Conservation (phyloP, 129 eudicot species). For the Tanacetum coccineum region DNA sequence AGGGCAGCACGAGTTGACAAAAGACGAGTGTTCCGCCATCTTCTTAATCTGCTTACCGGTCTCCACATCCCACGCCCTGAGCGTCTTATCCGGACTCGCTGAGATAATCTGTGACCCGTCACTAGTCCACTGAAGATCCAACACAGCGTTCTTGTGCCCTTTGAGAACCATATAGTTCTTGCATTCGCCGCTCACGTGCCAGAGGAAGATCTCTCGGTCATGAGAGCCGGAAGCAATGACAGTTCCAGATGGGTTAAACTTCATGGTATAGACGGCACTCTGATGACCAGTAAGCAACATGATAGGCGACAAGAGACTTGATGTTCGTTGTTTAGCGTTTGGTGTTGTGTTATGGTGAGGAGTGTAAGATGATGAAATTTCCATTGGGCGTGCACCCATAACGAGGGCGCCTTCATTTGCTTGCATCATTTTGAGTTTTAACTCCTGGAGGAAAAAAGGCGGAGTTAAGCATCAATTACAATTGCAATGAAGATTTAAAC, state of each 20-base stretch:
- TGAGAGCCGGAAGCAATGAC: slow-evolving; percentile 86
- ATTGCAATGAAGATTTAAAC: too few species aligned
- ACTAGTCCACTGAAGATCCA: slow-evolving; percentile 82
- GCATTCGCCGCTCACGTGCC: slow-evolving; percentile 87
- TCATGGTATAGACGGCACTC: slow-evolving; percentile 79
- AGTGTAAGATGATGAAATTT: slow-evolving; percentile 33
- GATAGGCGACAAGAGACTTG: slow-evolving; percentile 84
- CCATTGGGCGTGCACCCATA: slow-evolving; percentile 76
- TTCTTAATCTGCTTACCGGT: slow-evolving; percentile 91
- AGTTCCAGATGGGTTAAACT: slow-evolving; percentile 86
- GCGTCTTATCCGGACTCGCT: slow-evolving; percentile 88
- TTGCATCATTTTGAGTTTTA: too few species aligned
- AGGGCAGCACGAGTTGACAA: slow-evolving; percentile 90
- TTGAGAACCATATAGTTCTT: slow-evolving; percentile 84
- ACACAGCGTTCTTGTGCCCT: slow-evolving; percentile 87
- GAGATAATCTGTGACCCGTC: slow-evolving; percentile 85
- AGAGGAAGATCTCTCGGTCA: slow-evolving; percentile 80
- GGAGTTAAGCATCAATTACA: too few species aligned
- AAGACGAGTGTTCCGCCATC: slow-evolving; percentile 82
- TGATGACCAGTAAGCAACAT: slow-evolving; percentile 85
- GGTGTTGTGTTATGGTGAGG: slow-evolving; percentile 37
- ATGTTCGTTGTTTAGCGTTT: slow-evolving; percentile 64
- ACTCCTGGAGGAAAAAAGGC: too few species aligned
- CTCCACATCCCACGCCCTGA: slow-evolving; percentile 93
- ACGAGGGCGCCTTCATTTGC: slow-evolving; percentile 66